Evolutionary conservation across 140 eudicot genomes (phyloP), one percentile per base, ranked within the genome.

Genomic region (Cichorium intybus): DNA sequence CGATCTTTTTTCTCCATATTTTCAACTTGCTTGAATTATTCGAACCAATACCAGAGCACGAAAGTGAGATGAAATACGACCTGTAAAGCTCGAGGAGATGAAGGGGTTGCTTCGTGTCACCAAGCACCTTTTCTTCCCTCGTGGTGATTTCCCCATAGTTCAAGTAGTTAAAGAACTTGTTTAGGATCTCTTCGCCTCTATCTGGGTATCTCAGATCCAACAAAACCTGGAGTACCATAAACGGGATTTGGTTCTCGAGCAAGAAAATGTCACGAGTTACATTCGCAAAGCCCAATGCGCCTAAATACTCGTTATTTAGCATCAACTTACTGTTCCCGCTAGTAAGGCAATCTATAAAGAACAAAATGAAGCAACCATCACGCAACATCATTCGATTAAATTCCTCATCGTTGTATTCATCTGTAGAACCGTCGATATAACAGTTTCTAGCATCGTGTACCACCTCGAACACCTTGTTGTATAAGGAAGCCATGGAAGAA

Each of bases 241-340:
- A 70, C 6, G 84, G 84, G 53, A 79, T 21, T 56, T 79, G 84
- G 61, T 79, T 74, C 81, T 79, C 84, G 1, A 70, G 77, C 67
- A 75, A 52, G 31, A 68, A 75, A 37, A 80, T 54, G 23, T 75
- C 85, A 11, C 79, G 68, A 17, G 28, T 50, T 1, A 64, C 56
- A 2, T 46, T 63, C 8, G 77, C 64, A 7, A 74, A 39, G 7
- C 69, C 84, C 46, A 69, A 24, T 24, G 66, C 66, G 0, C 84
- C 84, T 23, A 74, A 27, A 56, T 62, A 23, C 60, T 74, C 70
- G 35, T 47, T 21, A 29, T 59, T 21, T 34, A 58, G 22, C 20
- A 74, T 1, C 31, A 64, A 0, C 18, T 52, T 31, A 0, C 11
- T 34, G 15, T 57, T 33, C 39, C 8, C 17, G 10, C 8, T 7